These are phyloP conservation scores for Alternaria metachromatica DNA, from an alignment of 2,329 filamentous ascomycete species.

Conservation along the genomic window DNA sequence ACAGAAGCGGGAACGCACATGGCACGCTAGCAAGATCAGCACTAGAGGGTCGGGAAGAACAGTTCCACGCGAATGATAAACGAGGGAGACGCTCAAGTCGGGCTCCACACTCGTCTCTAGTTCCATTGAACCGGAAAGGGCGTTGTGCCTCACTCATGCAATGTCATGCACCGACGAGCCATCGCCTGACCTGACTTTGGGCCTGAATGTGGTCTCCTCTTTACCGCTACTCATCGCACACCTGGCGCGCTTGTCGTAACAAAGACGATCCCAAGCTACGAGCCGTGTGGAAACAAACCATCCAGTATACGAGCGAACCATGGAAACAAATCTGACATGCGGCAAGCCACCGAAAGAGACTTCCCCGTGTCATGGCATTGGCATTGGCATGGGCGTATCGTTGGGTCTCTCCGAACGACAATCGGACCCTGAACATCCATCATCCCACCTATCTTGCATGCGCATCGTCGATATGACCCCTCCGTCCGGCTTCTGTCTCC, in stretches of 20 bases:
- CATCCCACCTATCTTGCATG: background rate
- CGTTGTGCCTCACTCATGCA: slow-evolving; percentile 1
- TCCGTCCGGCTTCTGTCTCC: background rate
- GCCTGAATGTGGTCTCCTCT: background rate
- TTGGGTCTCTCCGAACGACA: background rate
- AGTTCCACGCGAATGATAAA: slow-evolving; percentile 13
- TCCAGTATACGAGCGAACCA: background rate
- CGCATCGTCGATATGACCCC: background rate
- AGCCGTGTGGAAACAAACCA: background rate
- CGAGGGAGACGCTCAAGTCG: background rate
- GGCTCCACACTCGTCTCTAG: background rate
- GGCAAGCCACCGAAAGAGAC: background rate
- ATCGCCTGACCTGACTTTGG: slow-evolving; percentile 1
- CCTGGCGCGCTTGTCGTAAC: background rate
- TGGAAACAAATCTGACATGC: background rate
- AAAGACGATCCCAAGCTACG: background rate
- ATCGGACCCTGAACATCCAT: background rate
- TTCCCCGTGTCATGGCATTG: background rate
- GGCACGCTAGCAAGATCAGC: slow-evolving; percentile 13
- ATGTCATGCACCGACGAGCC: background rate
- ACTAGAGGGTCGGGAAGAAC: slow-evolving; percentile 2
- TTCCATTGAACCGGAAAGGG: background rate
- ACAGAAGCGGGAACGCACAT: slow-evolving; percentile 12
- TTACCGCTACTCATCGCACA: background rate
- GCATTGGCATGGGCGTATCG: background rate